phyloP scores from a whole-genome alignment of 139 green algal genomes.

The Gonium pectorale region DNA sequence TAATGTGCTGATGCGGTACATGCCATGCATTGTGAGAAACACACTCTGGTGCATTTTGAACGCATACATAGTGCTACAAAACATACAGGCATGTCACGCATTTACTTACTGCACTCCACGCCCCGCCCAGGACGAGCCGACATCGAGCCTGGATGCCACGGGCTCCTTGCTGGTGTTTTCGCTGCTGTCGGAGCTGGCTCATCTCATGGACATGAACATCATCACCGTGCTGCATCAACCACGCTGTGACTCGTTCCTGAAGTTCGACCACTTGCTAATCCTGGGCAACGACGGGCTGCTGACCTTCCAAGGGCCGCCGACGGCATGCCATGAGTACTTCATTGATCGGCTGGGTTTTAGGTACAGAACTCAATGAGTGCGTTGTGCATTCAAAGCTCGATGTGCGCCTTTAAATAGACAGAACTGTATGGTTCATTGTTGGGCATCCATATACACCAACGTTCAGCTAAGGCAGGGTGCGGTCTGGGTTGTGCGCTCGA shows the following conservation, averaged over 20 bases:
- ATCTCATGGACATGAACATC: slow-evolving; percentile 73
- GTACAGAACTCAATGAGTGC: no score
- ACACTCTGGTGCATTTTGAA: background rate
- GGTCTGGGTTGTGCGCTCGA: no score
- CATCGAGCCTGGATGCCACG: slow-evolving; percentile 71
- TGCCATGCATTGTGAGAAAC: background rate
- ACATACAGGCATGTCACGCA: background rate
- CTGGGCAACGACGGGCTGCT: background rate
- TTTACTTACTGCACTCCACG: background rate
- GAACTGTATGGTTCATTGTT: no score
- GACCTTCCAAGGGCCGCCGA: background rate
- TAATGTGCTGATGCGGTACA: background rate
- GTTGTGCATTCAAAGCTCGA: no score
- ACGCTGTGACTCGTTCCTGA: slow-evolving; percentile 54
- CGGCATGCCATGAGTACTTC: no score
- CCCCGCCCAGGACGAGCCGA: slow-evolving; percentile 81
- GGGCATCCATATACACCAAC: no score
- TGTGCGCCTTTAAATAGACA: no score
- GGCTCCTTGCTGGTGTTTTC: slow-evolving; percentile 76
- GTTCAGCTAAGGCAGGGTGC: no score
- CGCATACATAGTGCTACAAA: background rate
- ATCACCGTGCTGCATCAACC: slow-evolving; percentile 69
- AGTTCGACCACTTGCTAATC: slow-evolving; percentile 77
- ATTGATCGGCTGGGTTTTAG: no score
- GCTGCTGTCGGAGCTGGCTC: slow-evolving; percentile 48